Evolutionary conservation across 139 green algal genomes (phyloP), one percentile per base, ranked within the genome.

Genomic region (Haematococcus lacustris): DNA sequence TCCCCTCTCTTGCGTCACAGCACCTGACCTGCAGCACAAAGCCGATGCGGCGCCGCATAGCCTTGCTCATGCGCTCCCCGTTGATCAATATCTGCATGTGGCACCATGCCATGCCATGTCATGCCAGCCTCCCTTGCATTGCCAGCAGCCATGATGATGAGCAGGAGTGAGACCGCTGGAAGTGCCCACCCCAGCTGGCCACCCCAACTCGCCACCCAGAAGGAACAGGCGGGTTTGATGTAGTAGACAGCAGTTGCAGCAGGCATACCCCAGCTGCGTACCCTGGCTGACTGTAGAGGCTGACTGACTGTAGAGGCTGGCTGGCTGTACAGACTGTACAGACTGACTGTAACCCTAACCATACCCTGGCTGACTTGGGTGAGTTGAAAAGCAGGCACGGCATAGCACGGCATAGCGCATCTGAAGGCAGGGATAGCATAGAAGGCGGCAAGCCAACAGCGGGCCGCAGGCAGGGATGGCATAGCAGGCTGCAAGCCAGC

Each of bases 41-140:
- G 5, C 89, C 90, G 6, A 97, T 76, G 47, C 70, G 68, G 0
- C 83, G 69, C 70, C 88, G 86, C 35, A 83, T 72, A 3, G 75
- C 77, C 77, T 96, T 96, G 68, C 41, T 87, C 33, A 92, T 76
- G 7, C 51, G 70, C 53, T 61, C 13, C 21, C 89, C 90, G 68
- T 96, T 96, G 80, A 93, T 91, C 6, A 73, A n/a, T 3, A 70
- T n/a, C 28, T 66, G 26, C 47, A 57, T 13, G 47, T 13, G 47
- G 47, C 47, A 57, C 13, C 13, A 57, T n/a, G 47, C 13, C 13
- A 21, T 57, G 21, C n/a, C n/a, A n/a, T n/a, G n/a, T n/a, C 13
- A 57, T 21, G 21, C 13, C 13, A 57, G 13, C 13, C 13, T 57
- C 13, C 13, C 47, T n/a, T 21, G 21, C 13, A 57, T 13, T 13